Conservation (phyloP, 164 flowering plant species). For the Vitis rupestris region DNA sequence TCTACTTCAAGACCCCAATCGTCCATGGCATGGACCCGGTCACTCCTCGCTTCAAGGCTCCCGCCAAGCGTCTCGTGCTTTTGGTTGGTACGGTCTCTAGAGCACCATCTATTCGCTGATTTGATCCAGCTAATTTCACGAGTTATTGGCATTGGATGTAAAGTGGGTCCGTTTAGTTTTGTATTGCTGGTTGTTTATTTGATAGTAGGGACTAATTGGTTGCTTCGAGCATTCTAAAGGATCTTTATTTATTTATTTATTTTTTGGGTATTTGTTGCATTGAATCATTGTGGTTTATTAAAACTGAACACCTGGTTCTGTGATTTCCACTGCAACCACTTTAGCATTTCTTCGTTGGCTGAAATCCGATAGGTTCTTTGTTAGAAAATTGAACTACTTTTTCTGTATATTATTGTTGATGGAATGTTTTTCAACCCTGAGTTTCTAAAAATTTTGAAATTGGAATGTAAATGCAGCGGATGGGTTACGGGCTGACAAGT, state of each 20-base stretch:
- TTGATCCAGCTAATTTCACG: not conserved
- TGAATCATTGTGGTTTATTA: no score
- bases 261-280: no score
- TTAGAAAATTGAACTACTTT: no score
- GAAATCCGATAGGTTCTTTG: no score
- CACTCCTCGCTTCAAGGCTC: conserved; percentile 61
- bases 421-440: no score
- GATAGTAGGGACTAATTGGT: no score
- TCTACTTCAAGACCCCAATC: conserved; percentile 91
- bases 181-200: not conserved
- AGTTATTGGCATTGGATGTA: not conserved
- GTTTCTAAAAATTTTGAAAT: not conserved
- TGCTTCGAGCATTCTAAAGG: no score
- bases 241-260: no score
- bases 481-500: conserved; percentile 95
- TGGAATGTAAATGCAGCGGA: conserved; percentile 59
- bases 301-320: not conserved
- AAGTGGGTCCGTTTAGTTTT: not conserved
- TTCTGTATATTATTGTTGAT: not conserved
- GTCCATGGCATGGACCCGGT: conserved; percentile 96
- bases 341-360: not conserved
- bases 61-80: conserved; percentile 94
- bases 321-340: not conserved
- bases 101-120: conserved; percentile 3
- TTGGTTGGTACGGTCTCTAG: conserved; percentile 51